Evolutionary conservation across 148 eudicot species (phyloP), one percentile per base, ranked within the genome.

Genomic region (Bassia scoparia): DNA sequence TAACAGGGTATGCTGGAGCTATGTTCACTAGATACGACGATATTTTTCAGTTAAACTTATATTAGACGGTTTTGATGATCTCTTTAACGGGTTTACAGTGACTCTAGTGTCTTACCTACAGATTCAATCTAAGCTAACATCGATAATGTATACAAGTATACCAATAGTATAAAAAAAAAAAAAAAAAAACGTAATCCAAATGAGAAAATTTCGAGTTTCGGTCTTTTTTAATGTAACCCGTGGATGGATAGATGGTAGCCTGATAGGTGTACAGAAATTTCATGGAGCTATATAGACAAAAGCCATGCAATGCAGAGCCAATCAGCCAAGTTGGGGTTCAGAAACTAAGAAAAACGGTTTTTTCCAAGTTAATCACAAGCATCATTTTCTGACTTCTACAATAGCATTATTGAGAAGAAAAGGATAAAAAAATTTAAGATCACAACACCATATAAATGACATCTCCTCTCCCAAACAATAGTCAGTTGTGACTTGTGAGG

Each of bases 271-370:
- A 66, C 61, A 72, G 35, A 31, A 64, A 33, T 27, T 15, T 34
- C 53, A 38, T 61, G 44, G 55, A 70, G 43, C 70, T 77, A 24
- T 35, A 26, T 15, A 55, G 61, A 67, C 76, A 78, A 67, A 67
- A 61, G 24, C 64, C 71, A 59, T 70, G 64, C 38, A 53, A 69
- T 58, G 69, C 50, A 34, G 41, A 27, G 46, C 17, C 68, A 63
- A 62, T n/a, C n/a, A 74, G 44, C 37, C 78, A 54, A 10, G 17
- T 29, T 48, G 46, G 72, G 72, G 59, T 44, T 76, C 72, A 76
- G 31, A 61, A 48, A 11, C 54, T 68, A 34, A 56, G 66, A 58
- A 23, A 68, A 68, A 23, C 56, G 62, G 33, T 67, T 67, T 30
- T 43, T 27, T 43, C 78, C 67, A 69, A 37, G 29, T 61, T 73